phyloP scores from a whole-genome alignment of 495 filamentous ascomycete genomes.

The Penicillium verhagenii region DNA sequence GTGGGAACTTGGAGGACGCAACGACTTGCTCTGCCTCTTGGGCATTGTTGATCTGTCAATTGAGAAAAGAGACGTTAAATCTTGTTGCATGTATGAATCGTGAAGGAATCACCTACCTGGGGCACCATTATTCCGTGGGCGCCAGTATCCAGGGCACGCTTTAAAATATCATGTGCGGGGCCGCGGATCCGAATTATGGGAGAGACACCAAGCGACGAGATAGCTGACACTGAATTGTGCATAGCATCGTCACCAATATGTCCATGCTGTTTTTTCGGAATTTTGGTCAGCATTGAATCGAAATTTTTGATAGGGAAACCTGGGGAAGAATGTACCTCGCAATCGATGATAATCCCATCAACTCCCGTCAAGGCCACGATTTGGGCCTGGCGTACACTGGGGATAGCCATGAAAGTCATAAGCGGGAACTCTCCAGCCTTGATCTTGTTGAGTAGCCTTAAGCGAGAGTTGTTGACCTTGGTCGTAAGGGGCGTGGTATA shows the following conservation, averaged over 20 bases:
- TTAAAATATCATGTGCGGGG: slow-evolving; percentile 67
- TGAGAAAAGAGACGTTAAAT: no score
- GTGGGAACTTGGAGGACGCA: slow-evolving; percentile 63
- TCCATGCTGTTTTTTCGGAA: no score
- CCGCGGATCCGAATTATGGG: slow-evolving; percentile 68
- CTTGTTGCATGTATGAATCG: no score
- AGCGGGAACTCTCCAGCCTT: slow-evolving; percentile 30
- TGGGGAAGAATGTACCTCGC: no score
- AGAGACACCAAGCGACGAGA: slow-evolving; percentile 61
- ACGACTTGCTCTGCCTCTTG: slow-evolving; percentile 63
- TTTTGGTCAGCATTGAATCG: no score
- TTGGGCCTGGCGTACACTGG: slow-evolving; percentile 36
- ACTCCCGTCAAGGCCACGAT: slow-evolving; percentile 38
- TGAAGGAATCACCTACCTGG: no score
- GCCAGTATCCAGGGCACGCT: slow-evolving; percentile 67
- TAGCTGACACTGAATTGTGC: slow-evolving; percentile 78
- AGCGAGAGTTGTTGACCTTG: slow-evolving; percentile 31
- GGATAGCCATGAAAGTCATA: slow-evolving; percentile 41
- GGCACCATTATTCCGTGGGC: slow-evolving; percentile 58
- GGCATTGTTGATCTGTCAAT: slow-evolving; percentile 33
- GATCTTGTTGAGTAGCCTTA: slow-evolving; percentile 37
- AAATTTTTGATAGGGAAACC: no score
- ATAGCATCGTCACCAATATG: slow-evolving; percentile 63
- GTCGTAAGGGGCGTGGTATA: slow-evolving; percentile 36
- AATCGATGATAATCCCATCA: slow-evolving; percentile 35